Conservation (phyloP, 306 rosid genomes). For the Ziziphus jujuba region DNA sequence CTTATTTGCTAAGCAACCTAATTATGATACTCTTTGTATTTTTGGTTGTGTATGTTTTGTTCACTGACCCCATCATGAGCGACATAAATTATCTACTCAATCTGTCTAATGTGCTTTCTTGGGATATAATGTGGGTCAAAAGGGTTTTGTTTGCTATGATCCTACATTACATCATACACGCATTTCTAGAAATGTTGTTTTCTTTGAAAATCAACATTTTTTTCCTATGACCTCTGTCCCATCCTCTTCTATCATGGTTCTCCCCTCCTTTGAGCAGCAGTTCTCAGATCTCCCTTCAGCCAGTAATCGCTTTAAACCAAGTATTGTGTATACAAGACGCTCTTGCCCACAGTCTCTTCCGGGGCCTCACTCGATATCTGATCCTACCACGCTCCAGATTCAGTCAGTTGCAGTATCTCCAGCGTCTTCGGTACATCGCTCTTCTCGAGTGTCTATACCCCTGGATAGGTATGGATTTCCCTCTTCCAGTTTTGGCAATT, state of each 20-base stretch:
- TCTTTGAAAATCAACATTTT: conserved; percentile 1
- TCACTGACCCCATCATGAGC: background rate
- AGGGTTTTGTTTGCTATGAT: conserved; percentile 8
- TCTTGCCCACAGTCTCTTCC: background rate
- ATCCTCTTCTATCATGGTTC: background rate
- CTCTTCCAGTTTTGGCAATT: background rate
- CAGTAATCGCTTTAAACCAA: background rate
- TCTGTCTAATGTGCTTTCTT: background rate
- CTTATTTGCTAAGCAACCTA: conserved; percentile 8
- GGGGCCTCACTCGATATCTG: background rate
- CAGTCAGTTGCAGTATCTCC: background rate
- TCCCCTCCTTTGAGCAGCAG: conserved; percentile 5
- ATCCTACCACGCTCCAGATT: background rate
- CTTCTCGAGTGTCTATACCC: conserved; percentile 1
- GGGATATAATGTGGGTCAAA: background rate
- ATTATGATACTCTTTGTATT: background rate
- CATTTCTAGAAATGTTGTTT: background rate
- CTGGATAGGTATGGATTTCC: background rate
- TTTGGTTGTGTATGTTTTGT: background rate
- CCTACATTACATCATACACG: conserved; percentile 5
- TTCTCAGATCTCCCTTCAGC: background rate
- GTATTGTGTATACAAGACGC: background rate
- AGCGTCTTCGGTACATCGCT: background rate
- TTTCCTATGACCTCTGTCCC: background rate
- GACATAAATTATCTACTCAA: no score